phyloP scores from a whole-genome alignment of 371 early-diverging fungal genomes.

The Batrachochytrium dendrobatidis region DNA sequence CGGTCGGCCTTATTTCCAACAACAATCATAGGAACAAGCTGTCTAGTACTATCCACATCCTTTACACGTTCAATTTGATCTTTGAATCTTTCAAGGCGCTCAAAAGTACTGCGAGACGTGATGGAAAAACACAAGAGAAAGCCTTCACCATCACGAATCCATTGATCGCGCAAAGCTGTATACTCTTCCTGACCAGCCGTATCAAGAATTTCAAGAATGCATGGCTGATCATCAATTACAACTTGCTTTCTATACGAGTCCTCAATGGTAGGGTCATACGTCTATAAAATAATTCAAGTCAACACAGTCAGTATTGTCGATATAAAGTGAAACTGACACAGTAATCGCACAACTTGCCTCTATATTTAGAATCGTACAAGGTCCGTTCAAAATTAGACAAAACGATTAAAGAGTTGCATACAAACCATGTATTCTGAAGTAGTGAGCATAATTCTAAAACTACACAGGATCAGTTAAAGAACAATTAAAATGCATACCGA shows the following conservation, averaged over 20 bases:
- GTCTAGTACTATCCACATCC: constrained; percentile 56
- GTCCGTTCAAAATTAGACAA: background rate
- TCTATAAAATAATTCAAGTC: constrained; percentile 30
- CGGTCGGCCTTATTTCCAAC: constrained; percentile 82
- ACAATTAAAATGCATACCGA: too few species aligned
- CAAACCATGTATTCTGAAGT: background rate
- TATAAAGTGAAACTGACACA: background rate
- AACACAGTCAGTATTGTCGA: background rate
- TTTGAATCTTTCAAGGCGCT: constrained; percentile 69
- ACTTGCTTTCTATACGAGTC: constrained; percentile 92
- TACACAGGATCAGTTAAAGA: background rate
- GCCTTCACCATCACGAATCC: constrained; percentile 90
- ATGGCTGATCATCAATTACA: constrained; percentile 92
- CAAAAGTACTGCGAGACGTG: constrained; percentile 78
- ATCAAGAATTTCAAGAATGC: constrained; percentile 89
- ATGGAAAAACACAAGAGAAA: constrained; percentile 86
- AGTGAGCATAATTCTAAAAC: background rate
- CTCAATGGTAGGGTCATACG: constrained; percentile 95
- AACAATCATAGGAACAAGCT: constrained; percentile 82
- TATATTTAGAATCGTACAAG: background rate
- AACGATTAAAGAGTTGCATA: background rate
- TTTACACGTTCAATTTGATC: constrained; percentile 82
- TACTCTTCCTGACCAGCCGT: constrained; percentile 84
- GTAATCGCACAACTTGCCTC: background rate
- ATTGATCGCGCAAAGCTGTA: constrained; percentile 77